phyloP scores from a whole-genome alignment of 148 eudicot genomes.

The Amaranthus palmeri region DNA sequence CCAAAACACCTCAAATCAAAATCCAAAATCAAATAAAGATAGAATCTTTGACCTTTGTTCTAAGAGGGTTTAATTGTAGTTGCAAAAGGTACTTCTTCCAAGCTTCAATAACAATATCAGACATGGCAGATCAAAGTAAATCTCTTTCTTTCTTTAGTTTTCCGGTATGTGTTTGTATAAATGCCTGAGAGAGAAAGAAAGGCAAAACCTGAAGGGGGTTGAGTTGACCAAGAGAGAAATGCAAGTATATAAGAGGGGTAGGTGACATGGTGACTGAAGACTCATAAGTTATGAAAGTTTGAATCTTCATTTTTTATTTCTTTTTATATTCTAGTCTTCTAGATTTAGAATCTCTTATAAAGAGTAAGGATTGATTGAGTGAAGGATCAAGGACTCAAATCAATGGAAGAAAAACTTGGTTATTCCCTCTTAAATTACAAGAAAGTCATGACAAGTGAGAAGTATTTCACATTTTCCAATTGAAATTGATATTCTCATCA shows the following conservation, averaged over 20 bases:
- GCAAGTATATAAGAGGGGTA: neutral
- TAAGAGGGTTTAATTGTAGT: conserved; percentile 50
- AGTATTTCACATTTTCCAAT: too few relatives aligned
- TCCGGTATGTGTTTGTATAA: conserved; percentile 5
- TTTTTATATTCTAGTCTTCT: too few relatives aligned
- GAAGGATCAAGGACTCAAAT: neutral
- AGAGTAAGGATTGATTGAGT: neutral
- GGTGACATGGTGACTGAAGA: conserved; percentile 2
- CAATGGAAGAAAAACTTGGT: too few relatives aligned
- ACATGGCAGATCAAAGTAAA: conserved; percentile 29
- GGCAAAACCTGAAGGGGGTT: neutral
- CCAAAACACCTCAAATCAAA: neutral
- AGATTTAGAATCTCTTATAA: neutral
- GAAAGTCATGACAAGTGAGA: neutral
- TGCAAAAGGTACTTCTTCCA: conserved; percentile 52
- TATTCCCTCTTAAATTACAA: too few relatives aligned
- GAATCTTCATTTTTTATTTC: neutral
- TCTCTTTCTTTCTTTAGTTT: neutral
- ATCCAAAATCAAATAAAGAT: neutral
- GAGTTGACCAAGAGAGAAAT: neutral
- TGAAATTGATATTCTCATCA: too few relatives aligned
- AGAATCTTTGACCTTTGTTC: conserved; percentile 42
- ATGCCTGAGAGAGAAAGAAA: conserved; percentile 2
- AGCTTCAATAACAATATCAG: conserved; percentile 40
- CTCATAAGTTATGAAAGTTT: neutral